Evolutionary conservation across 2,329 filamentous ascomycete species (phyloP).

Genomic region (Didymella pinodella): DNA sequence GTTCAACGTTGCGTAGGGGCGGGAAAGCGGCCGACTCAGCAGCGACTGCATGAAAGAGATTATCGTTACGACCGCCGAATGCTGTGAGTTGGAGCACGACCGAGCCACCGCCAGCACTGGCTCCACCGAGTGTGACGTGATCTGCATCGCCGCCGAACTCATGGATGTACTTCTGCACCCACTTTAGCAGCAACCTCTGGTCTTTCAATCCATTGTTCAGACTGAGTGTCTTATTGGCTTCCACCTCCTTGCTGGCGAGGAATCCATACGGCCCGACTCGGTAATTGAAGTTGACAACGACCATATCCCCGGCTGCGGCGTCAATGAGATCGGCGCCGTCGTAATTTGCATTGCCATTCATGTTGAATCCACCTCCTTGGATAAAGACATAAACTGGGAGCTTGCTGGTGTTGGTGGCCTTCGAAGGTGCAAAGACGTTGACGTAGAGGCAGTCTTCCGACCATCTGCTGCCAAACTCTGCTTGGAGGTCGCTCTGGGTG

Average conservation of each 20-base stretch:
- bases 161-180: constrained; percentile 49
- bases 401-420: constrained; percentile 42
- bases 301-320: constrained; percentile 42
- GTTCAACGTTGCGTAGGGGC: constrained; percentile 47
- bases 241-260: constrained; percentile 44
- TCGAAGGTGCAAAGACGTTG: constrained; percentile 50
- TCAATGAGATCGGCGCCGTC: constrained; percentile 46
- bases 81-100: constrained; percentile 50
- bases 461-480: constrained; percentile 38
- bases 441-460: constrained; percentile 54
- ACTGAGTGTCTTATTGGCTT: constrained; percentile 37
- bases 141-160: constrained; percentile 52
- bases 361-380: constrained; percentile 51
- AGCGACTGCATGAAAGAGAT: constrained; percentile 48
- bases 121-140: constrained; percentile 51
- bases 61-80: constrained; percentile 47
- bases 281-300: constrained; percentile 54
- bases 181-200: constrained; percentile 47
- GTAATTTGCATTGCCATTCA: constrained; percentile 48
- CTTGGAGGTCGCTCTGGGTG: constrained; percentile 30
- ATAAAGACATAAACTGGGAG: constrained; percentile 54
- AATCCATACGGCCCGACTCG: constrained; percentile 53
- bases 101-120: constrained; percentile 52
- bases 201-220: constrained; percentile 52
- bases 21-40: constrained; percentile 51